phyloP scores from a whole-genome alignment of 179 eudicot species.

The Gypsophila paniculata region DNA sequence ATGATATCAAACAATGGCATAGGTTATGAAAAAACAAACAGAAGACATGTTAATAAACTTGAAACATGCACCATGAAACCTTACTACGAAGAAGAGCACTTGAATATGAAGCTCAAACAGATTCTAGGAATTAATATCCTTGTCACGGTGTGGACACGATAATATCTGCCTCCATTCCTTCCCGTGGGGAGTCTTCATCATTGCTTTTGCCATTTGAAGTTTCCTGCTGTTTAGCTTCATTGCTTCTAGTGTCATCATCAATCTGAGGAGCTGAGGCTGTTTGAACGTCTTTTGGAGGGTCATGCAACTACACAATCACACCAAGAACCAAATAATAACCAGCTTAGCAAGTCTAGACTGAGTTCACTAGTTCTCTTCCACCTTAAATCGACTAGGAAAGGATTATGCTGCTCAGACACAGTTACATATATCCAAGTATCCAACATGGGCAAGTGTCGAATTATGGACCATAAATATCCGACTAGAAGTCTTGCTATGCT shows the following conservation, averaged over 20 bases:
- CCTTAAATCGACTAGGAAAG: background rate
- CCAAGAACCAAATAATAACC: conserved; percentile 9
- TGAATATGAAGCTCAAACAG: background rate
- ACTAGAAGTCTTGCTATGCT: too few relatives aligned
- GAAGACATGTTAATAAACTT: background rate
- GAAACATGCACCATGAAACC: background rate
- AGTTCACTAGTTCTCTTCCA: background rate
- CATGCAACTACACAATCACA: conserved; percentile 46
- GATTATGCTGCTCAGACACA: background rate
- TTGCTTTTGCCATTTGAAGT: conserved; percentile 7
- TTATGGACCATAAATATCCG: too few relatives aligned
- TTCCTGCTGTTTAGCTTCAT: conserved; percentile 11
- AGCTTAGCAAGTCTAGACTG: background rate
- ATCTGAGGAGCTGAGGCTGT: conserved; percentile 13
- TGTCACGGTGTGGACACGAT: conserved; percentile 21
- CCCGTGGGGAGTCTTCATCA: conserved; percentile 27
- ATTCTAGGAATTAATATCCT: conserved; percentile 8
- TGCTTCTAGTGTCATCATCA: conserved; percentile 3
- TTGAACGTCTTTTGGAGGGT: conserved; percentile 36
- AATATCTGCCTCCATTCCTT: conserved; percentile 26
- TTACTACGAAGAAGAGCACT: background rate
- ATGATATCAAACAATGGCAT: background rate
- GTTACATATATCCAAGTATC: background rate
- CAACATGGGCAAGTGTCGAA: background rate
- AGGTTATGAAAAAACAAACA: too few relatives aligned